Evolutionary conservation across 495 filamentous ascomycete species (phyloP), one percentile per base, ranked within the genome.

Genomic region (Sordaria brevicollis): DNA sequence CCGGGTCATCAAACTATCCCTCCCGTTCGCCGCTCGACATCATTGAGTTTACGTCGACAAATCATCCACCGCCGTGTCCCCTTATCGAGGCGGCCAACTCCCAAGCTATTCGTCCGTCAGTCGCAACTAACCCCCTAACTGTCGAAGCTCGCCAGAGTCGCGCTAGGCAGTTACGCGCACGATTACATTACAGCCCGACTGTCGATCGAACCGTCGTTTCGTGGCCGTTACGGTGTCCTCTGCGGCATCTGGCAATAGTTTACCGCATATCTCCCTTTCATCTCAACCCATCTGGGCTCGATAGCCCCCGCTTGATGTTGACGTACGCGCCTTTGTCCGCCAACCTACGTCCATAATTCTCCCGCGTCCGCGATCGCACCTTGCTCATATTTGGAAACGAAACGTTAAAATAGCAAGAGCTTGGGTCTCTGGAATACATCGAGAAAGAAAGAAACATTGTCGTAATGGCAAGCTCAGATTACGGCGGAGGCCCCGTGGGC

Each of bases 381-480:
- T 68, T 43, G 31, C 36, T 25, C 43, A 33, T 66, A 36, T 36
- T 41, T 17, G 36, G 49, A 37, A 67, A 65, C 19, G n/a, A n/a
- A n/a, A 68, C 49, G 33, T 62, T 5, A 13, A 25, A 62, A 31
- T 29, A 62, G 29, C 57, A 71, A 73, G 72, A 72, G 68, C 75
- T 68, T 71, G 38, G 69, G 38, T 19, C 67, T 70, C 70, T 65
- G 71, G 72, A 71, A 25, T 72, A 11, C 35, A 69, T 54, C 67
- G 68, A 70, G 66, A 67, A 68, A 67, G 67, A 15, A 38, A 67
- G 70, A 57, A 73, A 38, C 67, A 68, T 43, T 68, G 67, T 68
- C 25, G 49, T 71, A 69, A 76, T 77, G 77, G 41, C 77, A 54
- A 76, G 74, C 66, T 76, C 75, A 33, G 77, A 79, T 57, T 76